phyloP scores from a whole-genome alignment of 805 yeast species.

The Metschnikowia borealis region DNA sequence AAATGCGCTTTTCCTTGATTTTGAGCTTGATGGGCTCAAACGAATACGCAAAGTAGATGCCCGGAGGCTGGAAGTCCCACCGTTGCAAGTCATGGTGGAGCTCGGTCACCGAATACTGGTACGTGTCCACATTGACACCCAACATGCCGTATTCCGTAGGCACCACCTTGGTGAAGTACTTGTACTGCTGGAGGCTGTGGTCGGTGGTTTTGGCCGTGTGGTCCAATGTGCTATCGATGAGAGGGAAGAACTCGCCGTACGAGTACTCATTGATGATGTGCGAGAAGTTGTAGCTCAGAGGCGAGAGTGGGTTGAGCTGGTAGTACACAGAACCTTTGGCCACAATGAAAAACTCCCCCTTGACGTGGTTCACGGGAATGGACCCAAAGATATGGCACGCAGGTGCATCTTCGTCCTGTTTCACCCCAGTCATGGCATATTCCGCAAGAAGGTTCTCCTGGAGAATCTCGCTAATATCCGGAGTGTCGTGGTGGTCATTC shows the following conservation, averaged over 20 bases:
- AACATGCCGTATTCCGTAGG: conserved; percentile 74
- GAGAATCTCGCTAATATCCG: conserved; percentile 64
- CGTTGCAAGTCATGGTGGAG: conserved; percentile 29
- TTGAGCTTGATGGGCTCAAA: conserved; percentile 81
- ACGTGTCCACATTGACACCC: conserved; percentile 72
- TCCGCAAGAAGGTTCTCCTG: conserved; percentile 65
- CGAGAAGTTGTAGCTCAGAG: conserved; percentile 64
- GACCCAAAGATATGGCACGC: conserved; percentile 87
- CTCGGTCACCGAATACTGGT: conserved; percentile 76
- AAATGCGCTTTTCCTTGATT: conserved; percentile 65
- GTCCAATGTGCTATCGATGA: conserved; percentile 83
- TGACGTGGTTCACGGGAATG: conserved; percentile 78
- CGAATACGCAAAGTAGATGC: conserved; percentile 77
- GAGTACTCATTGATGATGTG: conserved; percentile 86
- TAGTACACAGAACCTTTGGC: conserved; percentile 66
- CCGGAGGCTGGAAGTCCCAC: conserved; percentile 47
- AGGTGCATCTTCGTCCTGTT: conserved; percentile 52
- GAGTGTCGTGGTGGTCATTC: conserved; percentile 46
- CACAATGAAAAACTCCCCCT: conserved; percentile 81
- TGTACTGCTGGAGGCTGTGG: conserved; percentile 47
- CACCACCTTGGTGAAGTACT: conserved; percentile 73
- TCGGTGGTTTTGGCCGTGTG: conserved; percentile 57
- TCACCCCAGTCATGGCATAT: conserved; percentile 44
- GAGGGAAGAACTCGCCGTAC: conserved; percentile 87
- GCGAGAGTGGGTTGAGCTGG: conserved; percentile 45